A percentile compares a stretch with the other conserved stretches of the same genome.
These are phyloP conservation scores for Mycena capillaripes DNA, from an alignment of 768 basidiomycete species.

Conservation along the genomic window DNA sequence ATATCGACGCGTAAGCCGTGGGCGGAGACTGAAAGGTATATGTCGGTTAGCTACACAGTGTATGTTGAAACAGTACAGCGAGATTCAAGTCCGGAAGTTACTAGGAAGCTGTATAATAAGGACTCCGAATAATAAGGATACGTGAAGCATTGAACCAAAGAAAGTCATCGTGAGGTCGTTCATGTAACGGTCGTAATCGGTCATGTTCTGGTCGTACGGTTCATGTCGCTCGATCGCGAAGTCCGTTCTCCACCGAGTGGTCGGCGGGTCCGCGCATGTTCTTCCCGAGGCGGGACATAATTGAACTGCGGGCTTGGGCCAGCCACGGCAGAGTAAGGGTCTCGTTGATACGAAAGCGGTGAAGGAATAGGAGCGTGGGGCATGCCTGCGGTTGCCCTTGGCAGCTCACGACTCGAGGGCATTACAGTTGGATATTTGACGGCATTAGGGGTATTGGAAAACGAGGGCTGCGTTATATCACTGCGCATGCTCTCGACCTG, in stretches of 20 bases:
- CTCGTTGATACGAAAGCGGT: conserved; percentile 16
- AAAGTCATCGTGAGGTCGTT: conserved; percentile 21
- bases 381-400: not conserved
- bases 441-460: conserved; percentile 20
- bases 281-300: not conserved
- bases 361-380: conserved; percentile 9
- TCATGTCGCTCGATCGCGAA: not conserved
- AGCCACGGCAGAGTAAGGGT: not conserved
- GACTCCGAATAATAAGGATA: conserved; percentile 29
- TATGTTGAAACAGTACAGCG: conserved; percentile 17
- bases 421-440: conserved; percentile 32
- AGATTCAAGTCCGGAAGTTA: conserved; percentile 15
- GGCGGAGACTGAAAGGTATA: not conserved
- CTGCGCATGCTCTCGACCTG: conserved; percentile 32
- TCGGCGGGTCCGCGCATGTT: not conserved
- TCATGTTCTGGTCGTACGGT: conserved; percentile 14
- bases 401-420: not conserved
- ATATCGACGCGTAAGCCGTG: too few relatives aligned
- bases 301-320: not conserved
- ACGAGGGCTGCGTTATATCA: conserved; percentile 35
- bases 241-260: not conserved
- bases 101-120: conserved; percentile 24
- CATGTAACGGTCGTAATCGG: not conserved
- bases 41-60: conserved; percentile 26
- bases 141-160: not conserved